Evolutionary conservation across 2,329 filamentous ascomycete genomes (phyloP).

Genomic region (Aspergillus chevalieri): DNA sequence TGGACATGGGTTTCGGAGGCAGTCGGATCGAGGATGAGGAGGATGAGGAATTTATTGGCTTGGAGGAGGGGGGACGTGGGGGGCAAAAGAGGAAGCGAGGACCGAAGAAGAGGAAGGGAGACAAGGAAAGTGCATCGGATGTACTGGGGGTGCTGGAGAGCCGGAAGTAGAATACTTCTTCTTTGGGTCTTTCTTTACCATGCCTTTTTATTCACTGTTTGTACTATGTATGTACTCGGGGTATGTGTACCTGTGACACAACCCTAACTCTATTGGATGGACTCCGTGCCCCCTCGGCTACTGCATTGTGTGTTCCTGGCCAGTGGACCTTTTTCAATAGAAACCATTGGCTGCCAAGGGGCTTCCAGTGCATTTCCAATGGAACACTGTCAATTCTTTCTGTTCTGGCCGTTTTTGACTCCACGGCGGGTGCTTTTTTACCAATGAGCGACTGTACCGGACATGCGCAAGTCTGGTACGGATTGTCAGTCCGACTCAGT

Average conservation of each 20-base stretch:
- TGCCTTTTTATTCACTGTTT: background rate
- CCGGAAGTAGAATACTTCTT: slow-evolving; percentile 21
- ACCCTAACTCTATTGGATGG: too few species aligned
- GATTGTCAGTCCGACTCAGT: too few species aligned
- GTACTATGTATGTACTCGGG: background rate
- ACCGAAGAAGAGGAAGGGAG: slow-evolving; percentile 48
- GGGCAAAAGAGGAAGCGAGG: slow-evolving; percentile 48
- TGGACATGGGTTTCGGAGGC: slow-evolving; percentile 91
- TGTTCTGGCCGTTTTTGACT: too few species aligned
- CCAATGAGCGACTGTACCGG: too few species aligned
- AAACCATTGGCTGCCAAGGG: background rate
- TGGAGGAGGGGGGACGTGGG: slow-evolving; percentile 38
- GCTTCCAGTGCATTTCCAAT: too few species aligned
- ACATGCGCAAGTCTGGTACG: too few species aligned
- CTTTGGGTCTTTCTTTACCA: background rate
- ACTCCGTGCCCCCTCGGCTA: background rate
- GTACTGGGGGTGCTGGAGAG: slow-evolving; percentile 72
- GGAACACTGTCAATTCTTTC: too few species aligned
- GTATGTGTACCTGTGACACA: too few species aligned
- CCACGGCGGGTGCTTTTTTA: too few species aligned
- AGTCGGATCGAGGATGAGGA: slow-evolving; percentile 84
- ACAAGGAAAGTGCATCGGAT: slow-evolving; percentile 65
- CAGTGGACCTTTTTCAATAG: background rate
- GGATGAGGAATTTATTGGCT: slow-evolving; percentile 65
- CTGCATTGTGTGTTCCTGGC: background rate